Evolutionary conservation across 1,284 basidiomycete genomes (phyloP).

Genomic region (Boletus sp.): DNA sequence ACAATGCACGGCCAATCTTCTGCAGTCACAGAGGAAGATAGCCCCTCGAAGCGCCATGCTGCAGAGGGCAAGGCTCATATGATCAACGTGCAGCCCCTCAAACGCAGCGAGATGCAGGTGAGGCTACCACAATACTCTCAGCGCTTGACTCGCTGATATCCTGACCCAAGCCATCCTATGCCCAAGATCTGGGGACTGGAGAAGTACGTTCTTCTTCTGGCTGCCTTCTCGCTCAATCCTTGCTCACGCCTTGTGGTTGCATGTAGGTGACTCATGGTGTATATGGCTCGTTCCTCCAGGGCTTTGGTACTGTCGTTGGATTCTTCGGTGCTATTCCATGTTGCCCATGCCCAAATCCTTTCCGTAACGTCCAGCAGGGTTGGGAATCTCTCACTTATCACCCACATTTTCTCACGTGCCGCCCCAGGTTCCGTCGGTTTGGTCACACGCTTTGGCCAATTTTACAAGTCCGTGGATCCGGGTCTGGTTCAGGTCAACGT

Average conservation of each 20-base stretch:
- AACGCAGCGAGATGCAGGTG: slow-evolving; percentile 82
- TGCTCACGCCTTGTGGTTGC: slow-evolving; percentile 8
- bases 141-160: slow-evolving; percentile 13
- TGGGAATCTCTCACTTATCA: slow-evolving; percentile 8
- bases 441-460: slow-evolving; percentile 88
- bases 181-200: slow-evolving; percentile 77
- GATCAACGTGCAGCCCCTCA: slow-evolving; percentile 78
- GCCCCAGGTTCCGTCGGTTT: slow-evolving; percentile 75
- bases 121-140: slow-evolving; percentile 14
- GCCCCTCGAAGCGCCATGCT: slow-evolving; percentile 32
- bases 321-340: slow-evolving; percentile 81
- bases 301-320: slow-evolving; percentile 55
- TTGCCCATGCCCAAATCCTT: slow-evolving; percentile 77
- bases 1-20: slow-evolving; percentile 13
- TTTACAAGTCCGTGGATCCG: slow-evolving; percentile 93
- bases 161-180: slow-evolving; percentile 69
- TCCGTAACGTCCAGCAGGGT: slow-evolving; percentile 80
- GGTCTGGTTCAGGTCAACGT: slow-evolving; percentile 91
- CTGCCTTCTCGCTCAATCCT: background rate
- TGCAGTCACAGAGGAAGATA: slow-evolving; percentile 54
- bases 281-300: slow-evolving; percentile 80
- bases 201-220: slow-evolving; percentile 38
- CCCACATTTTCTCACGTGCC: slow-evolving; percentile 11
- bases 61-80: slow-evolving; percentile 36
- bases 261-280: slow-evolving; percentile 71